phyloP scores from a whole-genome alignment of 2,329 filamentous ascomycete species.

The Aspergillus eucalypticola region DNA sequence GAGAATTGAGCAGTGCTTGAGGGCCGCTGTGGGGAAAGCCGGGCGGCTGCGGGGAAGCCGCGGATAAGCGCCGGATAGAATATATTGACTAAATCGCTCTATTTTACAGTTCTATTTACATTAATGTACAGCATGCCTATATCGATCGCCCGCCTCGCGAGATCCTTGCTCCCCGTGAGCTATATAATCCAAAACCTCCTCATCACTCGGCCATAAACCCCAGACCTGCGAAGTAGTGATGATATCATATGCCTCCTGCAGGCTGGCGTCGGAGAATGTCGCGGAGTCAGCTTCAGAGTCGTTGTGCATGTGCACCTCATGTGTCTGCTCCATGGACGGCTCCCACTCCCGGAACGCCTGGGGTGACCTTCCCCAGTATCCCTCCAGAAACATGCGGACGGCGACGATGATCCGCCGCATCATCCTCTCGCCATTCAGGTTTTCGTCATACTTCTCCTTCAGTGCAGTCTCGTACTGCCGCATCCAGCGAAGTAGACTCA shows the following conservation, averaged over 20 bases:
- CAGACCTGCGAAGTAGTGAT: slow-evolving; percentile 36
- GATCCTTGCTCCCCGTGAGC: slow-evolving; percentile 3
- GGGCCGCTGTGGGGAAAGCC: slow-evolving; percentile 26
- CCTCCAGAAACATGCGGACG: slow-evolving; percentile 43
- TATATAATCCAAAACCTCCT: slow-evolving; percentile 42
- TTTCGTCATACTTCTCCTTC: slow-evolving; percentile 37
- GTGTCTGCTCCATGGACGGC: background rate
- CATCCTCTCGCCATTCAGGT: slow-evolving; percentile 38
- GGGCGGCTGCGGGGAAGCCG: slow-evolving; percentile 14
- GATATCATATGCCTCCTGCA: slow-evolving; percentile 41
- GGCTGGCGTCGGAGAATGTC: slow-evolving; percentile 29
- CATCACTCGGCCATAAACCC: slow-evolving; percentile 45
- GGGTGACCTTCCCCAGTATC: slow-evolving; percentile 25
- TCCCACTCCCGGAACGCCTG: background rate
- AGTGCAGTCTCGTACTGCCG: slow-evolving; percentile 34
- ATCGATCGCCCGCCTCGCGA: background rate
- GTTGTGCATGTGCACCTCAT: background rate
- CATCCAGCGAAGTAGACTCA: slow-evolving; percentile 47
- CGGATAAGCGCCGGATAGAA: slow-evolving; percentile 17
- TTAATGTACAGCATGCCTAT: background rate
- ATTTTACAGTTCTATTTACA: slow-evolving; percentile 11
- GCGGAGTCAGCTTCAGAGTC: slow-evolving; percentile 2
- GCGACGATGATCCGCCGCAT: slow-evolving; percentile 45
- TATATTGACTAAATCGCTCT: slow-evolving; percentile 6
- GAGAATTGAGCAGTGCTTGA: too few species aligned